Conservation (phyloP, 164 flowering plant species). For the Protea cynaroides region DNA sequence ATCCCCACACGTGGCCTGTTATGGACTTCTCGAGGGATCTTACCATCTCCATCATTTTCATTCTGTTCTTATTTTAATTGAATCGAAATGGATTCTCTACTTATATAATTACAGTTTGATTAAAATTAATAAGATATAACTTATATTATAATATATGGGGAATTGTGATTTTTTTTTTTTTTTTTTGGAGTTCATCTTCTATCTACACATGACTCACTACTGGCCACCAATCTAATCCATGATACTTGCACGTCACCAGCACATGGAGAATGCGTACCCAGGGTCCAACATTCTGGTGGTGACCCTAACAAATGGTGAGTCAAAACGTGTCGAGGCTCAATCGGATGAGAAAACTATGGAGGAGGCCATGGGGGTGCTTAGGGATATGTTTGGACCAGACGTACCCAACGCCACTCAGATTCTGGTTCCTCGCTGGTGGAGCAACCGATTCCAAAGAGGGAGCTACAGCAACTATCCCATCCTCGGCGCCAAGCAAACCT, state of each 20-base stretch:
- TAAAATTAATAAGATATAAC: not conserved
- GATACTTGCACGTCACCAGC: conserved; percentile 43
- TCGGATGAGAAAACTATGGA: conserved; percentile 58
- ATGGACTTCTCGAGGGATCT: not conserved
- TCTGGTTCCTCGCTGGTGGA: conserved; percentile 95
- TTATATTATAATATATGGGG: not conserved
- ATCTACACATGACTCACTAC: not conserved
- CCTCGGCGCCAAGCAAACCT: conserved; percentile 39
- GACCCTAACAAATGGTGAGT: conserved; percentile 85
- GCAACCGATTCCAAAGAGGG: conserved; percentile 87
- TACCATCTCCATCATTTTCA: not conserved
- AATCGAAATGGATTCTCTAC: not conserved
- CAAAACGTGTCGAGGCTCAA: conserved; percentile 85
- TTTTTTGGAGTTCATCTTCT: not conserved
- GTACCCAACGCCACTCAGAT: conserved; percentile 71
- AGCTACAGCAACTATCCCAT: conserved; percentile 94
- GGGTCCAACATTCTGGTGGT: conserved; percentile 94
- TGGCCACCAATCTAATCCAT: not conserved
- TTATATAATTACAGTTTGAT: not conserved
- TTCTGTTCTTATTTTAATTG: not conserved
- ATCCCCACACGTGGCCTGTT: not conserved
- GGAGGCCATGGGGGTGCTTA: conserved; percentile 79
- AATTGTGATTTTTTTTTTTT: not conserved
- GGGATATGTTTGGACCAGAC: conserved; percentile 82
- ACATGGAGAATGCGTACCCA: conserved; percentile 96